Conservation (phyloP, 176 grass and related monocot genomes). For the Tuctoria greenei region DNA sequence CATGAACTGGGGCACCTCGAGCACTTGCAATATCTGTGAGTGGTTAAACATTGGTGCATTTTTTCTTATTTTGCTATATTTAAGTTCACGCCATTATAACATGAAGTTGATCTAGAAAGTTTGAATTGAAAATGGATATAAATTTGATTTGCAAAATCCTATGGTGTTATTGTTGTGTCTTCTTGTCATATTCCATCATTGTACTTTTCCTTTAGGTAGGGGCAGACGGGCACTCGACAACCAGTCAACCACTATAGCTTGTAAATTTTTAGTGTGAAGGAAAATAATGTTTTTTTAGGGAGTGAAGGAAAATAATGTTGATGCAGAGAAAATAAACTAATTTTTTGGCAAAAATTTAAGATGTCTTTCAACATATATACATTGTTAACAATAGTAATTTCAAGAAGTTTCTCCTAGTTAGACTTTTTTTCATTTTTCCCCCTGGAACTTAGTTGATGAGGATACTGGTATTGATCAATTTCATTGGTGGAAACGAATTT, state of each 20-base stretch:
- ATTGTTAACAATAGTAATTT: neutral
- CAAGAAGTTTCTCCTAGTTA: neutral
- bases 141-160: neutral
- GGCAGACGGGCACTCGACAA: no score
- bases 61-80: neutral
- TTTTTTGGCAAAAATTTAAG: neutral
- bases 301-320: no score
- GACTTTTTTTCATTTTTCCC: neutral
- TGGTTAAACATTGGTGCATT: neutral
- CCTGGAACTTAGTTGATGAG: neutral
- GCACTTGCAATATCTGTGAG: slow-evolving; percentile 83
- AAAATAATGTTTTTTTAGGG: no score
- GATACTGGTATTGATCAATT: neutral
- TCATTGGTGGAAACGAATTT: neutral
- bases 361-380: neutral
- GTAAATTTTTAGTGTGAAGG: neutral
- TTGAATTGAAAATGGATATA: neutral
- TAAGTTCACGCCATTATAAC: neutral
- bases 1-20: slow-evolving; percentile 63
- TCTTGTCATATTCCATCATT: neutral
- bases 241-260: neutral
- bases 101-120: neutral
- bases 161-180: neutral
- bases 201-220: no score
- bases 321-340: neutral